phyloP scores from a whole-genome alignment of 805 yeast genomes.

The Candida palmyrensis region DNA sequence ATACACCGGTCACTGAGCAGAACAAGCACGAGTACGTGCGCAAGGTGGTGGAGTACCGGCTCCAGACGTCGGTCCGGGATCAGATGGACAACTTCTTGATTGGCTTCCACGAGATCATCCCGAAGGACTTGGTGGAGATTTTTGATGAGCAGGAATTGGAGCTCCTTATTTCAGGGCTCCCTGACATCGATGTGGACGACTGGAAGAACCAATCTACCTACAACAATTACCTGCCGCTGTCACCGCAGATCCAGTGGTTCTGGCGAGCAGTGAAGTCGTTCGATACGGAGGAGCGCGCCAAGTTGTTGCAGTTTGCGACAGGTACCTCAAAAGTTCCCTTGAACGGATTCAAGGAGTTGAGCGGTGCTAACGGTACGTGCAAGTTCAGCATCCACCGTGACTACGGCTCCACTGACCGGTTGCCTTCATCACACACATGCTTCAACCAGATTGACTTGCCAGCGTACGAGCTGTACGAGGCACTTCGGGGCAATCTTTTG shows the following conservation, averaged over 20 bases:
- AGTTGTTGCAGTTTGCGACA: slow-evolving; percentile 89
- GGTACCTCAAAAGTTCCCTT: slow-evolving; percentile 97
- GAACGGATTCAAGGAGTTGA: slow-evolving; percentile 85
- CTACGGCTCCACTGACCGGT: slow-evolving; percentile 75
- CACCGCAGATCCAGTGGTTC: slow-evolving; percentile 90
- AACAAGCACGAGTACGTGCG: slow-evolving; percentile 88
- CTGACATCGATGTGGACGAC: slow-evolving; percentile 93
- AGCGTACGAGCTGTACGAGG: slow-evolving; percentile 84
- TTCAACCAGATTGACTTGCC: slow-evolving; percentile 94
- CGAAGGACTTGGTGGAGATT: slow-evolving; percentile 74
- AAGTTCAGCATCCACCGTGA: slow-evolving; percentile 88
- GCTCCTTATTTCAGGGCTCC: slow-evolving; percentile 86
- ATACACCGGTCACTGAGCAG: slow-evolving; percentile 82
- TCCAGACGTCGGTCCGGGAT: slow-evolving; percentile 76
- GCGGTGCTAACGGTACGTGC: slow-evolving; percentile 81
- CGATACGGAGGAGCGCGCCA: slow-evolving; percentile 91
- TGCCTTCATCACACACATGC: slow-evolving; percentile 96
- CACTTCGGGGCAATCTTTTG: slow-evolving; percentile 72
- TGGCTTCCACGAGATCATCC: slow-evolving; percentile 89
- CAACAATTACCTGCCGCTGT: slow-evolving; percentile 74
- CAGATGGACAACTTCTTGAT: slow-evolving; percentile 80
- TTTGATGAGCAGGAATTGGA: slow-evolving; percentile 96
- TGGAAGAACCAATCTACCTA: slow-evolving; percentile 87
- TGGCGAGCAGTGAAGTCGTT: slow-evolving; percentile 97
- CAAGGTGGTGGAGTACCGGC: slow-evolving; percentile 78